Base-by-base conservation (phyloP, 495 filamentous ascomycete genomes). In the Penicillium nucicola region DNA sequence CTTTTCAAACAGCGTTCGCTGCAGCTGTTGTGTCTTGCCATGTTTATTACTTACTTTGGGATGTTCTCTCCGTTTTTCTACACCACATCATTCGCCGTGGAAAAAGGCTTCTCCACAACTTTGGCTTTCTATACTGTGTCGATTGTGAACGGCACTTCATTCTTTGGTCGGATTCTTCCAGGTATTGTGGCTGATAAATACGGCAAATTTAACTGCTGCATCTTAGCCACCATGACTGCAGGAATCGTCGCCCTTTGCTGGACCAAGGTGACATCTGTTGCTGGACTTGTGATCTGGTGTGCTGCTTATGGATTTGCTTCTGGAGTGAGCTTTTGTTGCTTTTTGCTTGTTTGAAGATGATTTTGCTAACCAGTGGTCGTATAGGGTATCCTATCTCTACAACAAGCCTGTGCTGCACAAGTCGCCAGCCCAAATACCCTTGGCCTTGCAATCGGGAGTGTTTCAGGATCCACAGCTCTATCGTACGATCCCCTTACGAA, bases 161-260 rank as follows among this genome's bases (percentile, higher is more conserved):
- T 72, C 32, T 67, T 74, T 32, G 71, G 74, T n/a, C 65, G 67
- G 1, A 60, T 71, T 0, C 30, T 73, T 3, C 64, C 58, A 53
- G 87, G 85, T 6, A 73, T 83, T 48, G 10, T 86, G 1, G 88
- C 84, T 12, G 89, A 93, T 62, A 77, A 74, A 46, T 62, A 87
- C 25, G 89, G 88, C 0, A 77, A 81, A 20, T 90, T 82, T 72
- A 90, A 91, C 62, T 71, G 76, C 30, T 84, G 84, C 63, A 75
- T 88, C n/a, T 19, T 82, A 3, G 81, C 83, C 41, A 71, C 75
- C 0, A 68, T 71, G 15, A 66, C 79, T 13, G 80, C 84, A 0
- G 78, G 73, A 3, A 69, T 90, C 0, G 64, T 72, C 36, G 67
- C 67, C 0, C 28, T 72, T 3, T 72, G 67, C 43, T 72, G 69